Conservation (phyloP, 2,329 filamentous ascomycete genomes). For the Zymoseptoria pseudotritici region DNA sequence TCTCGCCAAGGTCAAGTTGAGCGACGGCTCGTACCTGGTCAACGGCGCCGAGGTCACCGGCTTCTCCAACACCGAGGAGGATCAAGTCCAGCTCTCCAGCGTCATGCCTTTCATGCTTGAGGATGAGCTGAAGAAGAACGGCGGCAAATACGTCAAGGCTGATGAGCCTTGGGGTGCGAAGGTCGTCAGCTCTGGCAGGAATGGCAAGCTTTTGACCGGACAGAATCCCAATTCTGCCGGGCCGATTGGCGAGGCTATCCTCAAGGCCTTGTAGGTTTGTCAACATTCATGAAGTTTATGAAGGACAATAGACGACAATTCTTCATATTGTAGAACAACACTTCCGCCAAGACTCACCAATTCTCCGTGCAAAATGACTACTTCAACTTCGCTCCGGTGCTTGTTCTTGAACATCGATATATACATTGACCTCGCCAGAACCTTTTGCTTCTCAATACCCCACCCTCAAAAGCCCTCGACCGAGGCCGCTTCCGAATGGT, state of each 20-base stretch:
- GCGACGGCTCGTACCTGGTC: conserved; percentile 48
- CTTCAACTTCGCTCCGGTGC: neutral
- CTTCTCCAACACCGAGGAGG: conserved; percentile 53
- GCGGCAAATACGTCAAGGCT: conserved; percentile 52
- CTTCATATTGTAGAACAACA: neutral
- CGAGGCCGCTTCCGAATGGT: neutral
- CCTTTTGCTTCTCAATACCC: neutral
- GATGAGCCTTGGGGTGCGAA: conserved; percentile 40
- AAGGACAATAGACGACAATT: neutral
- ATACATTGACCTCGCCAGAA: neutral
- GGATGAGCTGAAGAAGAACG: conserved; percentile 45
- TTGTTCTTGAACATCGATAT: neutral
- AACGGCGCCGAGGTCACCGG: conserved; percentile 53
- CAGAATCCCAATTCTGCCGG: conserved; percentile 43
- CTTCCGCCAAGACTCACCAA: neutral
- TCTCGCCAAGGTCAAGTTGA: conserved; percentile 50
- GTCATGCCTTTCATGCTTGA: conserved; percentile 56
- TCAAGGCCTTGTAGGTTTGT: conserved; percentile 7
- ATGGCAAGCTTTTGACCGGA: conserved; percentile 39
- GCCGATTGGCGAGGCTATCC: conserved; percentile 37
- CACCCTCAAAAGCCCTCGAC: neutral
- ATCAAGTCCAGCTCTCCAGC: conserved; percentile 28
- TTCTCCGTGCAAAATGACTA: neutral
- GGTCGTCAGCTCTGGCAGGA: conserved; percentile 34
- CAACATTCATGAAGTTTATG: neutral